These are phyloP conservation scores for Amylocarpus encephaloides DNA, from an alignment of 2,329 filamentous ascomycete species.

Conservation along the genomic window DNA sequence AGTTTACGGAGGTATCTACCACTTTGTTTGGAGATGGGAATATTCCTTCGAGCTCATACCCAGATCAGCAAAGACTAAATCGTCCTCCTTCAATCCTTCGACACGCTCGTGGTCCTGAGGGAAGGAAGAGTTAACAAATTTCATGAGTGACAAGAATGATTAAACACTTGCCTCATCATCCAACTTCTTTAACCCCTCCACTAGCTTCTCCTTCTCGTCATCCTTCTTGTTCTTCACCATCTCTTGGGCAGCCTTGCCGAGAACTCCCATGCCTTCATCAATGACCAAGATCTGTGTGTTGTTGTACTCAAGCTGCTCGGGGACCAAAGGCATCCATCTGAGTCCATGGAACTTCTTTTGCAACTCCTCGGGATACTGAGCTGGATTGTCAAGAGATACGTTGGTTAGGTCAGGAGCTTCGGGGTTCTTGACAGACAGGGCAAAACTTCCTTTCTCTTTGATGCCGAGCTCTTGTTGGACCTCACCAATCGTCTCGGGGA, in stretches of 20 bases:
- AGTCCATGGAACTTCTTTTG: slow-evolving; percentile 64
- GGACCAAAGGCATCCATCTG: slow-evolving; percentile 68
- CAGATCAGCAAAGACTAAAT: slow-evolving; percentile 45
- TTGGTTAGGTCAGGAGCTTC: slow-evolving; percentile 58
- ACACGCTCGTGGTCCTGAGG: slow-evolving; percentile 45
- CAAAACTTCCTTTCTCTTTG: slow-evolving; percentile 64
- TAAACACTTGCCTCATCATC: slow-evolving; percentile 58
- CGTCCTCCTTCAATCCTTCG: slow-evolving; percentile 39
- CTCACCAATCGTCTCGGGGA: slow-evolving; percentile 62
- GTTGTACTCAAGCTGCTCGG: slow-evolving; percentile 66
- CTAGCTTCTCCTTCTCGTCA: slow-evolving; percentile 53
- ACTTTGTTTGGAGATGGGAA: slow-evolving; percentile 55
- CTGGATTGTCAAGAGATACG: slow-evolving; percentile 54
- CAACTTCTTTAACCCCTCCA: slow-evolving; percentile 67
- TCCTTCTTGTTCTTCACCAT: slow-evolving; percentile 51
- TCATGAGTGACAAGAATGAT: neutral
- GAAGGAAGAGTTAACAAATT: neutral
- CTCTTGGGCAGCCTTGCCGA: slow-evolving; percentile 50
- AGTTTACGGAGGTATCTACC: slow-evolving; percentile 33
- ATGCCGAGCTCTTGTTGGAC: slow-evolving; percentile 73
- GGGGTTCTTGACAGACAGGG: slow-evolving; percentile 76
- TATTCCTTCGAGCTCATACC: slow-evolving; percentile 57
- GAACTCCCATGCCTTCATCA: slow-evolving; percentile 55
- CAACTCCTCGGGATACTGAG: slow-evolving; percentile 67
- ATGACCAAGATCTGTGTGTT: slow-evolving; percentile 76